Conservation (phyloP, 345 rosid genomes). For the Turritis glabra region DNA sequence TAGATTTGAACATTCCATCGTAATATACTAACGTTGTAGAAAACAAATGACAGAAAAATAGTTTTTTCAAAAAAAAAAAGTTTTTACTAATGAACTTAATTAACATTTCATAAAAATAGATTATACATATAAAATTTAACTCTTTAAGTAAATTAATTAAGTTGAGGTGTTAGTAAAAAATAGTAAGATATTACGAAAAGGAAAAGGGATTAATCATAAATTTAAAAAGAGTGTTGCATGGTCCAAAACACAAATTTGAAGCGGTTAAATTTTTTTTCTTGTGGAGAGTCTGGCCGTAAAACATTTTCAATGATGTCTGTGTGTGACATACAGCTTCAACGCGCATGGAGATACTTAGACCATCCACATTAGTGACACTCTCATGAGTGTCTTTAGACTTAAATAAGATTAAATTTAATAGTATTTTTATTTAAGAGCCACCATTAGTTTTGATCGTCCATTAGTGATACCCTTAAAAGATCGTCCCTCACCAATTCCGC, state of each 20-base stretch:
- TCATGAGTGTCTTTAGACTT: too few relatives aligned
- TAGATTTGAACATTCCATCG: background rate
- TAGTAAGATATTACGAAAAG: background rate
- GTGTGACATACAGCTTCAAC: slow-evolving; percentile 23
- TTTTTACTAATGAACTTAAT: background rate
- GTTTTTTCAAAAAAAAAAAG: background rate
- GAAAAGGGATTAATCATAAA: background rate
- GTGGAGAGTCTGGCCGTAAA: slow-evolving; percentile 17
- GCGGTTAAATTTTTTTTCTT: slow-evolving; percentile 29
- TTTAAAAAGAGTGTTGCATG: background rate
- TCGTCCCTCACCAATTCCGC: slow-evolving; percentile 26
- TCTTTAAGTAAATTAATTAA: background rate
- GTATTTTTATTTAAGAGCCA: too few relatives aligned
- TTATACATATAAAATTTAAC: background rate
- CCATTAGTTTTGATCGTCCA: too few relatives aligned
- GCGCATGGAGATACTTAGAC: slow-evolving; percentile 31
- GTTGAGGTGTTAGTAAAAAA: background rate
- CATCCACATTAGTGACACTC: too few relatives aligned
- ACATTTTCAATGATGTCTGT: slow-evolving; percentile 16
- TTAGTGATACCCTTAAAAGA: too few relatives aligned
- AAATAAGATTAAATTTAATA: too few relatives aligned
- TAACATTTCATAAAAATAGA: background rate
- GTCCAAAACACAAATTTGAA: slow-evolving; percentile 5
- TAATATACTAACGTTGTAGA: background rate
- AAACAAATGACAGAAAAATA: background rate